Conservation (phyloP, 1,139 yeast species). For the Taiozyma sp. region DNA sequence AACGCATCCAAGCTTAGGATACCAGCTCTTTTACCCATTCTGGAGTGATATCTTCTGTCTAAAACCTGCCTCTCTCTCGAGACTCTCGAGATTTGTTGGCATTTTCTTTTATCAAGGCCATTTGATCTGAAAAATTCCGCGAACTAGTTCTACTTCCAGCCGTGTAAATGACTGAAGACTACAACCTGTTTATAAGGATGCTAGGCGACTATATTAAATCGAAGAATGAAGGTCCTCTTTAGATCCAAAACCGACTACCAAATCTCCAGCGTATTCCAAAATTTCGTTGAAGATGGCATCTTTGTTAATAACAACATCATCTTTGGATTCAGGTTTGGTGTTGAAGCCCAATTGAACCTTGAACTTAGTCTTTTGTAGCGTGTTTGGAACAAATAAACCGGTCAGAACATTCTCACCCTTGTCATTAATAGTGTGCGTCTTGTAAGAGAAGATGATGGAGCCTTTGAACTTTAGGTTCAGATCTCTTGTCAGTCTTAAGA, state of each 20-base stretch:
- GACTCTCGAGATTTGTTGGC: neutral
- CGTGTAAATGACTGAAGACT: neutral
- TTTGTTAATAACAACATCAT: constrained; percentile 62
- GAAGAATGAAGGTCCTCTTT: constrained; percentile 1
- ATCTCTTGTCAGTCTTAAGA: constrained; percentile 48
- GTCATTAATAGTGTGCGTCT: constrained; percentile 45
- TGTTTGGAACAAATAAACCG: constrained; percentile 75
- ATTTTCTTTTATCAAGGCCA: neutral
- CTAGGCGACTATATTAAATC: neutral
- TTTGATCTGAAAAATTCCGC: neutral
- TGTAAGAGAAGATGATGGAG: constrained; percentile 56
- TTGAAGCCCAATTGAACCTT: constrained; percentile 79
- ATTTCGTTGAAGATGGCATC: constrained; percentile 76
- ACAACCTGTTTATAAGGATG: neutral
- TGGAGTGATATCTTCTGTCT: neutral
- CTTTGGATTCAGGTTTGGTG: constrained; percentile 55
- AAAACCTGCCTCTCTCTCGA: neutral
- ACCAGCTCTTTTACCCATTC: constrained; percentile 20
- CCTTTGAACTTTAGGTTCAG: constrained; percentile 49
- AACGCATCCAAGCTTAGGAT: constrained; percentile 81
- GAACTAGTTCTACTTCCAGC: neutral
- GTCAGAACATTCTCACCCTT: constrained; percentile 59
- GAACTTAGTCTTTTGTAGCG: constrained; percentile 53
- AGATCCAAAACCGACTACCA: constrained; percentile 30
- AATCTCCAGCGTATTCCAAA: constrained; percentile 70